Evolutionary conservation across 2,329 filamentous ascomycete species (phyloP).

Genomic region (Metarhizium rileyi): DNA sequence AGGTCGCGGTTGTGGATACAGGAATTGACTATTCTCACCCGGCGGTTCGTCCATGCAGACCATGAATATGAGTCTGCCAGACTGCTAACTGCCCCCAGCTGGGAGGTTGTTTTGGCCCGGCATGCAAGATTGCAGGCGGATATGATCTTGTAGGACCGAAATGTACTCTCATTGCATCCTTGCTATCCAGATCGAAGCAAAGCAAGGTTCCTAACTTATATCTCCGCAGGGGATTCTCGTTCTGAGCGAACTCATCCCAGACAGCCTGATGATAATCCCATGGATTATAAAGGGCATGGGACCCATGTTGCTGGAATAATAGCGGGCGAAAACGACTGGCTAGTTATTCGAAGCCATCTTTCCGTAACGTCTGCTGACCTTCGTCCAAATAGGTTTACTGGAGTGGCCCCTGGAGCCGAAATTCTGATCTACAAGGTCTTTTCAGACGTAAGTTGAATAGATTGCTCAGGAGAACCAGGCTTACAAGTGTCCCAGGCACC

Average conservation of each 20-base stretch:
- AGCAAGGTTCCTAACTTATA: neutral
- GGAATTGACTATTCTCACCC: constrained; percentile 30
- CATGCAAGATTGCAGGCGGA: constrained; percentile 27
- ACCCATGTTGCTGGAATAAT: constrained; percentile 35
- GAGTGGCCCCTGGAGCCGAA: constrained; percentile 35
- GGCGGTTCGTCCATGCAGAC: constrained; percentile 16
- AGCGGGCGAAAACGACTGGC: constrained; percentile 31
- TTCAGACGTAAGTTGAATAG: constrained; percentile 18
- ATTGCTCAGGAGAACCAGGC: neutral
- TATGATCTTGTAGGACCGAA: constrained; percentile 27
- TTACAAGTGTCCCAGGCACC: neutral
- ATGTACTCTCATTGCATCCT: constrained; percentile 15
- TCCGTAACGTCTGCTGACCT: neutral
- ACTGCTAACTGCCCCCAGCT: constrained; percentile 17
- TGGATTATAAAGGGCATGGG: constrained; percentile 13
- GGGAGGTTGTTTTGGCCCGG: constrained; percentile 28
- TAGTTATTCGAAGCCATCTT: neutral
- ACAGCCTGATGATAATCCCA: constrained; percentile 20
- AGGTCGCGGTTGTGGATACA: constrained; percentile 29
- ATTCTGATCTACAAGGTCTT: constrained; percentile 36
- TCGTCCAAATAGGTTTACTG: constrained; percentile 24
- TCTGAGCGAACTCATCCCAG: constrained; percentile 14
- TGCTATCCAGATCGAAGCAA: neutral
- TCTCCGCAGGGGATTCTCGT: constrained; percentile 3
- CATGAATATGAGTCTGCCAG: neutral